phyloP scores from a whole-genome alignment of 1,284 basidiomycete species.

The Moniliella sp. region DNA sequence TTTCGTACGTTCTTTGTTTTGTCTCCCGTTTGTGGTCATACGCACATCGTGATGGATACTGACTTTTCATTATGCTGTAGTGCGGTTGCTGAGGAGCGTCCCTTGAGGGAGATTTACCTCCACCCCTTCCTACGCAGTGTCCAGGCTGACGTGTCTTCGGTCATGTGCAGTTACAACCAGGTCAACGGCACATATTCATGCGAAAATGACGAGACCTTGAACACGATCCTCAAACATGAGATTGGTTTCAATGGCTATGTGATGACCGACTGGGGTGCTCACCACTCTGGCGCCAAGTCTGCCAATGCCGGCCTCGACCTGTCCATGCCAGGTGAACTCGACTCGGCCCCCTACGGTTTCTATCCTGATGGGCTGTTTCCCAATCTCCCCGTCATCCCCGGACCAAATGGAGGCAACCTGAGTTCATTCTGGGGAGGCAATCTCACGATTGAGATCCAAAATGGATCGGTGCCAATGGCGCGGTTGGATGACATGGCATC shows the following conservation, averaged over 20 bases:
- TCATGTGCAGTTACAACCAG: constrained; percentile 38
- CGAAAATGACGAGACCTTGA: constrained; percentile 44
- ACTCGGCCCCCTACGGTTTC: too few relatives aligned
- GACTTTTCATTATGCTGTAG: too few relatives aligned
- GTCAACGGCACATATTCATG: constrained; percentile 51
- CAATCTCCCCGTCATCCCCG: too few relatives aligned
- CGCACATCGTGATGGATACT: too few relatives aligned
- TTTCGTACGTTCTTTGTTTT: too few relatives aligned
- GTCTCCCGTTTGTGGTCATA: too few relatives aligned
- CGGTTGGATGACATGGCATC: constrained; percentile 8
- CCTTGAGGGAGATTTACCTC: constrained; percentile 40
- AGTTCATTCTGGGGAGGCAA: constrained; percentile 4
- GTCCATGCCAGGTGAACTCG: constrained; percentile 6
- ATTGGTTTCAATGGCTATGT: constrained; percentile 9
- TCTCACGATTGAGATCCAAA: not conserved
- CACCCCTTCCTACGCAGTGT: constrained; percentile 7
- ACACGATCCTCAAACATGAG: constrained; percentile 11
- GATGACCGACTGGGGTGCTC: constrained; percentile 7
- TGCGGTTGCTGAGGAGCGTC: constrained; percentile 56
- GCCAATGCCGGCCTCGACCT: constrained; percentile 8
- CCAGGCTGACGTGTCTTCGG: constrained; percentile 7
- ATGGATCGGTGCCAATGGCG: not conserved
- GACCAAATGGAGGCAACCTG: too few relatives aligned
- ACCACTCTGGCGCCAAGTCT: constrained; percentile 5
- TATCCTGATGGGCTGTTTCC: too few relatives aligned